Evolutionary conservation across 306 rosid genomes (phyloP), one percentile per base, ranked within the genome.

Genomic region (Carpinus fangiana): DNA sequence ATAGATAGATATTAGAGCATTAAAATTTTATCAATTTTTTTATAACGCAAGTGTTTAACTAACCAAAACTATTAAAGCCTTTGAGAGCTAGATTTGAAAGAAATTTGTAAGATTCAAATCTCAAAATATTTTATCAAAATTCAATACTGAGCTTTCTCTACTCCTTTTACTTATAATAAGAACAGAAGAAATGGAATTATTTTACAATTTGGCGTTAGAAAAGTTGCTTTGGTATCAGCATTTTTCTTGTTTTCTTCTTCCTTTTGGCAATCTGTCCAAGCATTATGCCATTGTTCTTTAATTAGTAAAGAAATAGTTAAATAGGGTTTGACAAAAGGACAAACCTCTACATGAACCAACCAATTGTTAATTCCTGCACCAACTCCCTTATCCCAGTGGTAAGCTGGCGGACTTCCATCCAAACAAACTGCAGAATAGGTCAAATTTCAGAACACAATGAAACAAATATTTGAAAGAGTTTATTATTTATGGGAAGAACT

Each of bases 391-490:
- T 87, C 88, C 72, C 84, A 82, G 83, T 95, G 98, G 80, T 95
- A 95, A 84, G 98, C 98, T 60, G 98, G 92, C 18, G 98, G 92
- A 74, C 93, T 92, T 54, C 98, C 98, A 77, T 95, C 98, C 90
- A 95, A 88, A 84, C 98, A 95, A 82, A 95, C 98, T 95, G 92
- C 81, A 75, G 20, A 69, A 74, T 9, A 74, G 52, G 72, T 79
- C 50, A 45, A 74, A 78, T 73, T 68, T 74, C 47, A 78, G 55
- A 64, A 62, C 51, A 70, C 54, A 18, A 75, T 47, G 36, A 18
- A 51, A 65, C 9, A n/a, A 36, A 64, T 20, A 34, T 64, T 64
- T 41, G 51, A 66, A 66, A 17, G 28, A 66, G 47, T 66, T 66
- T 41, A 41, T 31, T 41, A 5, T 66, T n/a, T 66, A 41, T 18